Base-by-base conservation (phyloP, 1,139 yeast genomes). In the Taphrina deformans region DNA sequence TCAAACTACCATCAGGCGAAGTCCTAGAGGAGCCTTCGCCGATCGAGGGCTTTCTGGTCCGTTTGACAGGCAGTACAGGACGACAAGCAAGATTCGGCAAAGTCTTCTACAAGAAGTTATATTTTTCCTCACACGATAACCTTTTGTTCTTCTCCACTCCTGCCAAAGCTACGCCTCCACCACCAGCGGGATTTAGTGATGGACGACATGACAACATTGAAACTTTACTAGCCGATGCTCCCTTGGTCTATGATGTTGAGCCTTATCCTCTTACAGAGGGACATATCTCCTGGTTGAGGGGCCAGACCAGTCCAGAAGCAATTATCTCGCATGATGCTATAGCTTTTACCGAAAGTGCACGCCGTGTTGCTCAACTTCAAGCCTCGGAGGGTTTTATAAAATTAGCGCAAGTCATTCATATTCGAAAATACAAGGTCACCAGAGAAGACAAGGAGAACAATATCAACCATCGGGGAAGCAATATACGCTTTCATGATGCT, bases 21-120 rank as follows among this genome's bases (percentile, higher is more conserved):
- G 33, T 5, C 53, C 55, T 73, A 66, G 68, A 71, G 0, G 93
- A 88, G 70, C 96, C 96, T 0, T 68, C 75, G 0, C 86, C 95
- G 0, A 74, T 89, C 7, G 96, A 89, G 75, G 97, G 97, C 0
- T 89, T 88, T 73, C 74, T 90, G 14, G 78, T 83, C 1, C 79
- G 88, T 60, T 73, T 88, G 48, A 79, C 88, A 0, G 80, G 83
- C 55, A 79, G 82, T 70, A 71, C 75, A 4, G 92, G 91, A 0
- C 72, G 76, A 48, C 75, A 77, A 62, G 68, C 75, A 35, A 62
- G 74, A 67, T 69, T 81, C 16, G 76, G 83, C 9, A 79, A 83
- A 58, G 76, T 82, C 16, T 81, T 83, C 67, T 81, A 81, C 71
- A 82, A 82, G 67, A 74, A 84, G 52, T 81, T 82, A 69, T 92